Base-by-base conservation (phyloP, 345 rosid genomes). In the Lepidium africanum region DNA sequence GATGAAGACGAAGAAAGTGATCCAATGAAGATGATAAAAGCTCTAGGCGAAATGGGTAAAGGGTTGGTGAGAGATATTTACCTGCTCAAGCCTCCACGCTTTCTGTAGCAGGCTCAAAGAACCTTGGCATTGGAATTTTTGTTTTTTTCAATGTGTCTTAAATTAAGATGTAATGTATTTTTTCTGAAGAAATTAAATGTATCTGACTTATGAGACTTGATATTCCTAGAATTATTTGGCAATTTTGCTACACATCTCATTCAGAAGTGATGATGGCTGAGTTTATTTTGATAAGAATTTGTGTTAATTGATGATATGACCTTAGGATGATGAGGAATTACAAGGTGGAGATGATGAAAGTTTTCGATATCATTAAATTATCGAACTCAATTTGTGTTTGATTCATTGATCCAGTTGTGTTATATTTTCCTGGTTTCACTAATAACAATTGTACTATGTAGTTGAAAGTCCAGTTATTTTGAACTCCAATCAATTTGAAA, bases 251-350 rank as follows among this genome's bases (percentile, higher is more conserved):
- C 32, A 27, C 32, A 27, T 27, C 32, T 27, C 5, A 27, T 27
- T 27, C 32, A 27, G 5, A 27, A 27, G 32, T 27, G 32, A 27
- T 27, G 32, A 27, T 27, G 32, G 6, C 32, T 27, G 32, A 4
- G 32, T 27, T 27, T 27, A 27, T 27, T 55, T 54, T 38, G 56
- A 3, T 76, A 23, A 4, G 23, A 36, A 7, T 33, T 46, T 66
- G 52, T 50, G 41, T 51, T 60, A 61, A 68, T 43, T 81, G 81
- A 74, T 70, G 49, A 37, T 68, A 5, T 72, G 42, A 16, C 37
- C 7, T 72, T 40, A 94, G 99, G 93, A 87, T 94, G 97, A 94
- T 94, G 96, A 87, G 90, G 78, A 97, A 94, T 64, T 91, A 89
- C 71, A 89, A 89, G 80, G 99, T 94, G 85, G 99, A 94, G 85